Conservation (phyloP, 2,329 filamentous ascomycete species). For the Diaporthe vexans region DNA sequence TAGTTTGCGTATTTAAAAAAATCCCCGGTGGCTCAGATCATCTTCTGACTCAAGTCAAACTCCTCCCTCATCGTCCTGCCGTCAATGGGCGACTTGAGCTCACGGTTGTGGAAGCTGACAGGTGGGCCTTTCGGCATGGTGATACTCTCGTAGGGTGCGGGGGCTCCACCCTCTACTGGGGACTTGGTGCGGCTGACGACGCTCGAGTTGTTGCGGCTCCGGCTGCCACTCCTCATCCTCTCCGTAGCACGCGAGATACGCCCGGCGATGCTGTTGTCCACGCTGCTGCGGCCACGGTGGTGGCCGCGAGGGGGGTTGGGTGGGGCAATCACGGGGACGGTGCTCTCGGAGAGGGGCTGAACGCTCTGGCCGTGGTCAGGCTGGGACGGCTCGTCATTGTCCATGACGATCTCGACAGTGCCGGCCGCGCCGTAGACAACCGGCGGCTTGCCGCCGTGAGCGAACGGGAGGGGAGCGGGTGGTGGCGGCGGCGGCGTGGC, state of each 20-base stretch:
- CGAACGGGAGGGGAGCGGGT: constrained; percentile 68
- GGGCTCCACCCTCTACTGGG: constrained; percentile 50
- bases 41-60: constrained; percentile 60
- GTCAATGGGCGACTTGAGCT: constrained; percentile 50
- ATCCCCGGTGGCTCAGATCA: constrained; percentile 59
- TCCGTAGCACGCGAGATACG: constrained; percentile 71
- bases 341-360: constrained; percentile 54
- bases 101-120: constrained; percentile 55
- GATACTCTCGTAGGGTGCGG: constrained; percentile 57
- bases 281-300: constrained; percentile 69
- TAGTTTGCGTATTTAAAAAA: background rate
- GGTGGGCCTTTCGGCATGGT: constrained; percentile 50
- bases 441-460: constrained; percentile 52
- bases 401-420: constrained; percentile 77
- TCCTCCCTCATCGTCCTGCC: constrained; percentile 47
- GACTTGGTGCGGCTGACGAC: constrained; percentile 54
- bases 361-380: constrained; percentile 32
- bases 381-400: constrained; percentile 63
- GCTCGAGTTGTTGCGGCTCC: constrained; percentile 62
- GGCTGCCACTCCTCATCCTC: constrained; percentile 71
- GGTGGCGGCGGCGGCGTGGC: constrained; percentile 73
- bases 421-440: constrained; percentile 63
- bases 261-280: constrained; percentile 64
- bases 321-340: constrained; percentile 60
- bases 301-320: constrained; percentile 64